phyloP scores from a whole-genome alignment of 2,329 filamentous ascomycete genomes.

The Diaporthe australafricana region DNA sequence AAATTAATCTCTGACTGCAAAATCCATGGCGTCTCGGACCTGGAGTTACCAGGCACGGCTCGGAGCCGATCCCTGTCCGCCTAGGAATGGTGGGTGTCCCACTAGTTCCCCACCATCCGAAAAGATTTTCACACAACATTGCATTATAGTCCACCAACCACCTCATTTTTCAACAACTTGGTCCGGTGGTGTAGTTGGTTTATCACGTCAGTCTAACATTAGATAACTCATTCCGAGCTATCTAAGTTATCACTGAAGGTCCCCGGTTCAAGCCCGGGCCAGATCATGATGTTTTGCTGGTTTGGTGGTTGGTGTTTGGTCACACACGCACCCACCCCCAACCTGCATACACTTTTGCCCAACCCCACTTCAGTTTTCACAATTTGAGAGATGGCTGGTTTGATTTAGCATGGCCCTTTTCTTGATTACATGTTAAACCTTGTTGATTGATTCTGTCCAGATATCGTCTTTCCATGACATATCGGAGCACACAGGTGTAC shows the following conservation, averaged over 20 bases:
- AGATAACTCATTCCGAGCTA: neutral
- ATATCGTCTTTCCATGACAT: no score
- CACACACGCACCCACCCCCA: neutral
- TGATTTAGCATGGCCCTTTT: neutral
- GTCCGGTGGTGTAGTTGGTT: slow-evolving; percentile 53
- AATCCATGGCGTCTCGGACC: neutral
- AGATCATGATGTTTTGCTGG: slow-evolving; percentile 9
- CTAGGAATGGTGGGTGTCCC: neutral
- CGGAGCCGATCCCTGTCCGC: neutral
- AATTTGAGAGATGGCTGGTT: neutral
- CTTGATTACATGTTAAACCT: no score
- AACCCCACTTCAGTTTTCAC: neutral
- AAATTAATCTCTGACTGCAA: neutral
- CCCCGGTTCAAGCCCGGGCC: slow-evolving; percentile 32
- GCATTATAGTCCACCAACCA: neutral
- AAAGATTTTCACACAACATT: neutral
- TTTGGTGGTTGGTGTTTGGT: neutral
- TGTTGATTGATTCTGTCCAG: no score
- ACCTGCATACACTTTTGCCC: neutral
- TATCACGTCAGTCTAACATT: slow-evolving; percentile 61
- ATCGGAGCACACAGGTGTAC: no score
- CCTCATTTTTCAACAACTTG: neutral
- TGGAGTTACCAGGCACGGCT: neutral
- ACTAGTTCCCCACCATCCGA: neutral
- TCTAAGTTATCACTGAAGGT: slow-evolving; percentile 20